Base-by-base conservation (phyloP, 345 rosid genomes). In the Eucalyptus marginata region DNA sequence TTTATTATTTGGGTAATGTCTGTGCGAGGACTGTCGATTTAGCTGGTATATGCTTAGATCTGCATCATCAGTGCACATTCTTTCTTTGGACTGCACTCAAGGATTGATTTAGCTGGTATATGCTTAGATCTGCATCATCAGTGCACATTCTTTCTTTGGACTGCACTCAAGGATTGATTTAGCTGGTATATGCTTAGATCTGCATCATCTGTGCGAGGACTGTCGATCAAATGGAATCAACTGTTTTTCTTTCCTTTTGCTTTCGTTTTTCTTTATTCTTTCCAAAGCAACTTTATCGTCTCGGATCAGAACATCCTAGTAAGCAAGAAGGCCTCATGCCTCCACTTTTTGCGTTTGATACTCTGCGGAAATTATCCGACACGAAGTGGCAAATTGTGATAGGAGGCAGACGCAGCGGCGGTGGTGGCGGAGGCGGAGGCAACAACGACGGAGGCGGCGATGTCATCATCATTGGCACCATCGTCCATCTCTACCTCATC, bases 371-470 rank as follows among this genome's bases (percentile, higher is more conserved):
- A 6, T 59, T 27, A 27, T 27, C 31, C 0, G 0, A 59, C 1
- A 5, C 15, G 15, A 59, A 27, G 8, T 59, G 66, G 0, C 15
- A 0, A 12, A 7, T 59, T 59, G 31, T 59, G 66, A 59, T 9
- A 47, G 13, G 1, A 46, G 49, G 12, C 5, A 16, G 6, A 2
- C 6, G 50, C 15, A 5, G 51, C 1, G 1, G 16, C 2, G 15
- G 7, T 0, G 2, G 16, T 0, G 14, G 2, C 16, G 2, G 15
- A 0, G 16, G 16, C 16, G 0, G 2, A 0, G 12, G 49, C 4
- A 4, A 1, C 49, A 4, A 0, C 4, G 49, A 4, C 43, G 43
- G 47, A 8, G 47, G 47, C 3, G 11, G 47, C 3, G 2, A 5
- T 1, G 2, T 5, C 43, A 43, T 43, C 5, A 4, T 40, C 40